A percentile compares a stretch with the other conserved stretches of the same genome.
phyloP scores from a whole-genome alignment of 306 rosid species.

The Casuarina glauca region DNA sequence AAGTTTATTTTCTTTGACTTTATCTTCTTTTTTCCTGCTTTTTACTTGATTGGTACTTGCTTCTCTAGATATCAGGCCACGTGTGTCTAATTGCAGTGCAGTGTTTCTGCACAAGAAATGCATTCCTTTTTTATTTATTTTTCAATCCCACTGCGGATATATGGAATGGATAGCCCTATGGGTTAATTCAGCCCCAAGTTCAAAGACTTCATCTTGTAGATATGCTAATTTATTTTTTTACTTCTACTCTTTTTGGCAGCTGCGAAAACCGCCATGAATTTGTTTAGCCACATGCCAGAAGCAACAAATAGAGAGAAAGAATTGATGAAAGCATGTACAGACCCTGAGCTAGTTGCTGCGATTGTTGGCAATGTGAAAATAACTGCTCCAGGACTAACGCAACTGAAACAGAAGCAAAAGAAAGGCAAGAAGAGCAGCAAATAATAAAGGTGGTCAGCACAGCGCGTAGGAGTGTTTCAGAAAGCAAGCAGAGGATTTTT shows the following conservation, averaged over 20 bases:
- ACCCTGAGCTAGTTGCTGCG: slow-evolving; percentile 85
- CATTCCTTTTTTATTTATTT: neutral
- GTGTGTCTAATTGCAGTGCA: neutral
- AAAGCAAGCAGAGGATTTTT: neutral
- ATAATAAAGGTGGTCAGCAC: slow-evolving; percentile 22
- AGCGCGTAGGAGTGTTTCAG: neutral
- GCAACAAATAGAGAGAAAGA: slow-evolving; percentile 85
- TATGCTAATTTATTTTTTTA: neutral
- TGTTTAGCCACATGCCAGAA: slow-evolving; percentile 93
- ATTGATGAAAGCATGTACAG: slow-evolving; percentile 95
- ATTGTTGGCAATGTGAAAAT: slow-evolving; percentile 83
- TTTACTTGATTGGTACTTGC: neutral
- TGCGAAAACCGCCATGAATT: slow-evolving; percentile 88
- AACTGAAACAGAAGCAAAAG: slow-evolving; percentile 92
- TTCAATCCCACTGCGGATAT: neutral
- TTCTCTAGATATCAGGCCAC: neutral
- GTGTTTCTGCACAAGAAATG: neutral
- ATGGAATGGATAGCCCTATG: neutral
- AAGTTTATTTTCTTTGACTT: neutral
- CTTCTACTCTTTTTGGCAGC: slow-evolving; percentile 35
- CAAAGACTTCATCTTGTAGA: slow-evolving; percentile 14
- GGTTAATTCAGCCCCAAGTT: neutral
- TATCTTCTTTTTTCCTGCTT: neutral
- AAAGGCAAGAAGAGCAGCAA: slow-evolving; percentile 75
- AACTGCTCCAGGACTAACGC: slow-evolving; percentile 87